Evolutionary conservation across 202 grass and related monocot genomes (phyloP), one percentile per base, ranked within the genome.

Genomic region (Setaria viridis): DNA sequence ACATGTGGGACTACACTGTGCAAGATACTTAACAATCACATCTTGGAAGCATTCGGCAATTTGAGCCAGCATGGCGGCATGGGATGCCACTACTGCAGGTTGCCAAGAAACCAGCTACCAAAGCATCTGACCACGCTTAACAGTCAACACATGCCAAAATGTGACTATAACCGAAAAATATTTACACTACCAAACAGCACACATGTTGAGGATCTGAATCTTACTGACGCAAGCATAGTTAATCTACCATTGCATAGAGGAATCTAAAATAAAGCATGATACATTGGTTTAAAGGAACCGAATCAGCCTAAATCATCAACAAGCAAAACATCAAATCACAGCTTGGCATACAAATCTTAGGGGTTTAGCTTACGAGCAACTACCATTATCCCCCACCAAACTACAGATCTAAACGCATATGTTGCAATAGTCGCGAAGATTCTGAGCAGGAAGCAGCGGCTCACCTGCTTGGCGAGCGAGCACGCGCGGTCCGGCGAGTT

Each of bases 401-500:
- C 19, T 60, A 78, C 62, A 82, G 79, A 90, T 86, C 79, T 66
- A 60, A 56, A 45, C 54, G 32, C 30, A 35, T 39, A 51, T 53
- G 35, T 14, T 77, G 8, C 66, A 63, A 1, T 32, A 82, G 17
- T 10, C 29, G 29, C 16, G 45, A 53, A 33, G 35, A 76, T 53
- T 53, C 4, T 45, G 54, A 80, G 55, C 14, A 29, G 63, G 72
- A 3, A 78, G 20, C 35, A 57, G 9, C 0, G 76, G 74, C 14
- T 76, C 42, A 95, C 95, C 95, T 98, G 93, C 80, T 98, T 95
- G 79, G 95, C 95, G 51, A 98, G 93, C 80, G 89, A 86, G 85
- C 95, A 98, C 46, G 95, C 95, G 85, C 90, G 92, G 87, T 98
- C 95, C 3, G 93, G 93, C 46, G 95, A 98, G 89, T 93, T 98